These are phyloP conservation scores for Trichophyton mentagrophytes DNA, from an alignment of 2,329 filamentous ascomycete species.

Conservation along the genomic window DNA sequence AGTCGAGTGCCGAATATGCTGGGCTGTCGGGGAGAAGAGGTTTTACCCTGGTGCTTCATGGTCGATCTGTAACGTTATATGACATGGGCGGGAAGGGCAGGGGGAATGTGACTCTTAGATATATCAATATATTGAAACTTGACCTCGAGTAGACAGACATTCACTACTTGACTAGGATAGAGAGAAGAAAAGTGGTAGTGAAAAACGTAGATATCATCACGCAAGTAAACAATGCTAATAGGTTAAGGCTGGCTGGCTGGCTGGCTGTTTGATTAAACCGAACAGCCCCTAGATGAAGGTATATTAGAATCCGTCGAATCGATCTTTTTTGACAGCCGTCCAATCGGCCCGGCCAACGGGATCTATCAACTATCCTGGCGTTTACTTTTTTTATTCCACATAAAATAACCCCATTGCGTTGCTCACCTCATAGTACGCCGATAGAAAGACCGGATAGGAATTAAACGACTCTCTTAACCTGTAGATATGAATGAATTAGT, in stretches of 20 bases:
- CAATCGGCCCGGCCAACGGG: background rate
- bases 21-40: background rate
- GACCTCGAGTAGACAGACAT: no score
- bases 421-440: background rate
- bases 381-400: background rate
- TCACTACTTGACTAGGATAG: background rate
- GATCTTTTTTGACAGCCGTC: background rate
- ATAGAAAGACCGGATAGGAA: background rate
- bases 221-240: background rate
- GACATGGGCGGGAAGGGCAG: no score
- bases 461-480: constrained; percentile 39
- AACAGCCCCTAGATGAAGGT: background rate
- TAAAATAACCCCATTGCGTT: background rate
- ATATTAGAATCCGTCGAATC: background rate
- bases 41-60: background rate
- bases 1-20: background rate
- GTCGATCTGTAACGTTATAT: no score
- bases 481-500: constrained; percentile 10
- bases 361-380: background rate
- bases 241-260: background rate
- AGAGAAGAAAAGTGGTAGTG: background rate
- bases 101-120: background rate
- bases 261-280: background rate
- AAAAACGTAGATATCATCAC: constrained; percentile 2
- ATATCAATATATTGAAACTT: background rate